These are phyloP conservation scores for Alternaria incomplexa DNA, from an alignment of 2,329 filamentous ascomycete species.

Conservation along the genomic window DNA sequence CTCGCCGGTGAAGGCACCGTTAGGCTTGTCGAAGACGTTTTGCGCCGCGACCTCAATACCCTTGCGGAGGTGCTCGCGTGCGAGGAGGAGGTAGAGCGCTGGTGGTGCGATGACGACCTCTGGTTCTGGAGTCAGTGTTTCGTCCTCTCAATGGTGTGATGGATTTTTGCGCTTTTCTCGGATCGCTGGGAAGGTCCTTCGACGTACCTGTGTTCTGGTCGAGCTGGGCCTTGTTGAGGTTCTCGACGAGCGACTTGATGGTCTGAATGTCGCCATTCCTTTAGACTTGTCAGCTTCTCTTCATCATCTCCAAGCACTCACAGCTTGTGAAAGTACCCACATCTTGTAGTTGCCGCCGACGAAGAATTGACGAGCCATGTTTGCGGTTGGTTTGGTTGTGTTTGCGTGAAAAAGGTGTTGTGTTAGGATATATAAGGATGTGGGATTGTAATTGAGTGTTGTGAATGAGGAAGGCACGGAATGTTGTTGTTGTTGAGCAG, in stretches of 20 bases:
- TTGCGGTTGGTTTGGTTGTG: conserved; percentile 56
- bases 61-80: conserved; percentile 76
- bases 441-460: conserved; percentile 6
- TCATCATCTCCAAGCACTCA: conserved; percentile 20
- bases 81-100: conserved; percentile 85
- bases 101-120: conserved; percentile 96
- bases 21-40: conserved; percentile 97
- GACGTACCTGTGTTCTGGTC: conserved; percentile 72
- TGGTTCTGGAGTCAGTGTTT: conserved; percentile 45
- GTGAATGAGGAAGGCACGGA: conserved; percentile 9
- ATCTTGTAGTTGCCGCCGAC: conserved; percentile 99
- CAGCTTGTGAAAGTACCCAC: conserved; percentile 57
- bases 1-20: conserved; percentile 96
- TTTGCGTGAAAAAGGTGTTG: conserved; percentile 7
- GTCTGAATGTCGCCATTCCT: conserved; percentile 94
- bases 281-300: conserved; percentile 28
- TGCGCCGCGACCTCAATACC: conserved; percentile 88
- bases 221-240: conserved; percentile 85
- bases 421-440: conserved; percentile 12
- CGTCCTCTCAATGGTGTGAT: conserved; percentile 3
- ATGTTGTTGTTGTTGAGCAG: conserved; percentile 41
- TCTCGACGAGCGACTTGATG: conserved; percentile 88
- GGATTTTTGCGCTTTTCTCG: neutral
- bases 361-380: conserved; percentile 94
- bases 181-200: neutral